phyloP scores from a whole-genome alignment of 1,139 yeast species.

The Zygoascus hellenicus region DNA sequence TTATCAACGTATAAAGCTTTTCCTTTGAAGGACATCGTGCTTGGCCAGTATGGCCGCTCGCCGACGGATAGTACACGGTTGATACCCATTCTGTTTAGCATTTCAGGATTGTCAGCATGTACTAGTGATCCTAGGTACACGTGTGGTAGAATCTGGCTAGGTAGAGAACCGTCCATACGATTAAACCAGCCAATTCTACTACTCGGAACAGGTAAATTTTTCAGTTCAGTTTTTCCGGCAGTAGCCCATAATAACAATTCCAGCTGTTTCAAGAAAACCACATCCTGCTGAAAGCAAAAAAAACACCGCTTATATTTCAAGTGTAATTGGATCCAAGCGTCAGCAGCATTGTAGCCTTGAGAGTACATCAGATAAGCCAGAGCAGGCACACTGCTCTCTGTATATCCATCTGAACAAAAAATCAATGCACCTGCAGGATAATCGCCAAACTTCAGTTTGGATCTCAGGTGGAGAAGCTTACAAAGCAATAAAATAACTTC shows the following conservation, averaged over 20 bases:
- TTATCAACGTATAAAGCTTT: conserved; percentile 39
- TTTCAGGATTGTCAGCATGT: conserved; percentile 70
- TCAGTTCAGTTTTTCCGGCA: conserved; percentile 41
- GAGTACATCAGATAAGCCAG: conserved; percentile 68
- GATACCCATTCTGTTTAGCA: conserved; percentile 63
- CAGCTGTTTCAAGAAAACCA: conserved; percentile 54
- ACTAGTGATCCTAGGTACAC: conserved; percentile 77
- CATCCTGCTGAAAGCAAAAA: conserved; percentile 75
- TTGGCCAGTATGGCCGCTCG: conserved; percentile 59
- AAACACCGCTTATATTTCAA: conserved; percentile 65
- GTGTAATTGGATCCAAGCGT: conserved; percentile 56
- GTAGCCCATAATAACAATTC: conserved; percentile 53
- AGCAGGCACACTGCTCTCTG: conserved; percentile 75
- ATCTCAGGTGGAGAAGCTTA: conserved; percentile 32
- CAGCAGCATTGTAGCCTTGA: conserved; percentile 45
- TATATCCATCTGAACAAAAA: conserved; percentile 87
- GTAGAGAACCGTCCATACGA: conserved; percentile 51
- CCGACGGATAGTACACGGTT: conserved; percentile 81
- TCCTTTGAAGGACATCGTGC: conserved; percentile 15
- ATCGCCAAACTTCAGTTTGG: conserved; percentile 13
- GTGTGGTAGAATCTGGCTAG: conserved; percentile 73
- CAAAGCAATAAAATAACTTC: conserved; percentile 26
- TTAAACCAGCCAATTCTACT: conserved; percentile 29
- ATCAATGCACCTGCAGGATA: conserved; percentile 40
- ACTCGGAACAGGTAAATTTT: not conserved